Conservation (phyloP, 371 early-diverging fungal genomes). For the Apophysomyces trapeziformis region DNA sequence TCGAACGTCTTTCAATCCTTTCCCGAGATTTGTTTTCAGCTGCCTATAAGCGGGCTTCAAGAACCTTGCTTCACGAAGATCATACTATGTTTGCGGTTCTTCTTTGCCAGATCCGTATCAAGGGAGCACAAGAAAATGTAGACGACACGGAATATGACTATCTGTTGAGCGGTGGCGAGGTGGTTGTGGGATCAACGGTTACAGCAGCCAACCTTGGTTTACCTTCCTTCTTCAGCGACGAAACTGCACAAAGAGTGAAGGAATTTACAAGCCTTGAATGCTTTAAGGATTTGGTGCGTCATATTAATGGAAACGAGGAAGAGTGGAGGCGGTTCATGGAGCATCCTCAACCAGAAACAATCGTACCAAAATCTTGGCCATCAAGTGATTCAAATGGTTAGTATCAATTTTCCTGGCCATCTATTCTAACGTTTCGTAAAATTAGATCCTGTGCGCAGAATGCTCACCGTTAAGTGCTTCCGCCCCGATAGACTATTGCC, state of each 20-base stretch:
- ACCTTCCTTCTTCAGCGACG: constrained; percentile 67
- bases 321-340: constrained; percentile 68
- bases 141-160: constrained; percentile 80
- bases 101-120: constrained; percentile 86
- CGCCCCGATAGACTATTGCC: constrained; percentile 89
- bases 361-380: constrained; percentile 74
- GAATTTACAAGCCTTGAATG: constrained; percentile 57
- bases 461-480: constrained; percentile 84
- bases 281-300: constrained; percentile 60
- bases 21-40: constrained; percentile 84
- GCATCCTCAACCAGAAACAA: constrained; percentile 57
- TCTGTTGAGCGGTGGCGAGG: constrained; percentile 63
- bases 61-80: constrained; percentile 89
- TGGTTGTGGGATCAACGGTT: constrained; percentile 48
- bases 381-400: constrained; percentile 53
- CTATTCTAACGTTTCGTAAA: constrained; percentile 17
- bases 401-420: constrained; percentile 14
- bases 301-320: constrained; percentile 52
- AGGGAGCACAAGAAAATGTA: constrained; percentile 57
- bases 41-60: constrained; percentile 82
- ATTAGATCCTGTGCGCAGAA: constrained; percentile 65
- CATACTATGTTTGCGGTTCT: constrained; percentile 88
- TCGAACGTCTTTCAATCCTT: constrained; percentile 76
- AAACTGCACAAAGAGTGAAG: constrained; percentile 57
- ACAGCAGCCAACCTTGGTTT: constrained; percentile 46